phyloP scores from a whole-genome alignment of 306 rosid genomes.

The Quercus robur region DNA sequence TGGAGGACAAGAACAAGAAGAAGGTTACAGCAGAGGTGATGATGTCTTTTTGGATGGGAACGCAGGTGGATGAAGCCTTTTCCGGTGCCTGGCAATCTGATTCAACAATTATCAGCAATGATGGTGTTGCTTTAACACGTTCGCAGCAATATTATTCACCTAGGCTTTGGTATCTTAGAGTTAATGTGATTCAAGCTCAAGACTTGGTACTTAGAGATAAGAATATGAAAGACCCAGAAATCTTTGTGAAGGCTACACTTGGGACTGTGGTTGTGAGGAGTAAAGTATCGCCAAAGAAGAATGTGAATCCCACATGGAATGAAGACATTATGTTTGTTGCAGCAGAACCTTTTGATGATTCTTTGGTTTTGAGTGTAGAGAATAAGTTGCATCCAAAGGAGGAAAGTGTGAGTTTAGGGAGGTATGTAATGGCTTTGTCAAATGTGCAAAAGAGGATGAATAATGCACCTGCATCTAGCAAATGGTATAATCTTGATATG shows the following conservation, averaged over 20 bases:
- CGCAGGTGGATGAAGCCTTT: constrained; percentile 24
- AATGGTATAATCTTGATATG: constrained; percentile 22
- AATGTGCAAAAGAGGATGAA: neutral
- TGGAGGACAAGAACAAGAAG: neutral
- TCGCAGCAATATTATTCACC: constrained; percentile 39
- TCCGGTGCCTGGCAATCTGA: constrained; percentile 39
- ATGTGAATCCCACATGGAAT: constrained; percentile 10
- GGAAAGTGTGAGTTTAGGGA: no score
- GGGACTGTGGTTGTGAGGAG: neutral
- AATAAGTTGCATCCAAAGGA: no score
- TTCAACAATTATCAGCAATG: constrained; percentile 3
- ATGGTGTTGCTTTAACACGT: neutral
- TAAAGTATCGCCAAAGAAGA: neutral
- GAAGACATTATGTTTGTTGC: no score
- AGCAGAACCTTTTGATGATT: no score
- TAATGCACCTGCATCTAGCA: neutral
- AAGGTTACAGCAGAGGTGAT: constrained; percentile 6
- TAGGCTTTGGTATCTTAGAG: constrained; percentile 20
- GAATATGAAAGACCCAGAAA: neutral
- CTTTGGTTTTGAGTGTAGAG: no score
- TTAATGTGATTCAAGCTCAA: no score
- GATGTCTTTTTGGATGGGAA: constrained; percentile 15
- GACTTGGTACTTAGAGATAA: no score
- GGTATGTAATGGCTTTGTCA: no score
- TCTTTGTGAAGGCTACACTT: neutral